Conservation (phyloP, 495 filamentous ascomycete species). For the Penicillium cosmopolitanum region DNA sequence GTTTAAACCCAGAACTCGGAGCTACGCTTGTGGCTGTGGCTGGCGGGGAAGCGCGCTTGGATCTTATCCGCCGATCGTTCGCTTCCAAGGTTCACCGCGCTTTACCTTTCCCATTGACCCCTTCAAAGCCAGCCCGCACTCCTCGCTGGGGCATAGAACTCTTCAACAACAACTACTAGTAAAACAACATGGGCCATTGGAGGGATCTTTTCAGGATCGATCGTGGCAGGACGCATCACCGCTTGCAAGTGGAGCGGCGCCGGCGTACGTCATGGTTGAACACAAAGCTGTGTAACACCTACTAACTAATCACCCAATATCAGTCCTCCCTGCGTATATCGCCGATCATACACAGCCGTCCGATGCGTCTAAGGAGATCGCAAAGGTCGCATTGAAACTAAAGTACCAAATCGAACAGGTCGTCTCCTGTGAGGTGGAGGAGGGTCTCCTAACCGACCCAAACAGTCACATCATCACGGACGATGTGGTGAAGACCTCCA, state of each 20-base stretch:
- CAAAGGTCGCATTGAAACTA: constrained; percentile 82
- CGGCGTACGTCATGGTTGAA: constrained; percentile 45
- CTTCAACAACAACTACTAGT: neutral
- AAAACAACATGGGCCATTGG: constrained; percentile 41
- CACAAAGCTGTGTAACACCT: constrained; percentile 20
- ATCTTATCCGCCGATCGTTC: constrained; percentile 11
- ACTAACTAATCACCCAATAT: constrained; percentile 21
- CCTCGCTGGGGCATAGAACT: neutral
- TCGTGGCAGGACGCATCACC: constrained; percentile 27
- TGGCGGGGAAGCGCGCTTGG: constrained; percentile 15
- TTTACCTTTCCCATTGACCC: constrained; percentile 1
- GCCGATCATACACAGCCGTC: constrained; percentile 32
- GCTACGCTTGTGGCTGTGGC: too few species aligned
- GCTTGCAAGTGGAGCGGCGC: constrained; percentile 36
- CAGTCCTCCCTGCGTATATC: constrained; percentile 43
- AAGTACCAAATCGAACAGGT: constrained; percentile 90
- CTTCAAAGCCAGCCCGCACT: neutral
- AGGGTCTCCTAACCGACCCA: constrained; percentile 68
- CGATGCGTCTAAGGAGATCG: constrained; percentile 75
- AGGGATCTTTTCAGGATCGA: constrained; percentile 36
- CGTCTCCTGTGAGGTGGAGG: constrained; percentile 84
- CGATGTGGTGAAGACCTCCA: constrained; percentile 76
- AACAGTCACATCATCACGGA: constrained; percentile 84
- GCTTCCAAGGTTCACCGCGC: constrained; percentile 9
- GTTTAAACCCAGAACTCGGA: too few species aligned